A percentile compares a stretch with the other conserved stretches of the same genome.
These are phyloP conservation scores for Fusarium sp. DNA, from an alignment of 2,329 filamentous ascomycete species.

Conservation along the genomic window DNA sequence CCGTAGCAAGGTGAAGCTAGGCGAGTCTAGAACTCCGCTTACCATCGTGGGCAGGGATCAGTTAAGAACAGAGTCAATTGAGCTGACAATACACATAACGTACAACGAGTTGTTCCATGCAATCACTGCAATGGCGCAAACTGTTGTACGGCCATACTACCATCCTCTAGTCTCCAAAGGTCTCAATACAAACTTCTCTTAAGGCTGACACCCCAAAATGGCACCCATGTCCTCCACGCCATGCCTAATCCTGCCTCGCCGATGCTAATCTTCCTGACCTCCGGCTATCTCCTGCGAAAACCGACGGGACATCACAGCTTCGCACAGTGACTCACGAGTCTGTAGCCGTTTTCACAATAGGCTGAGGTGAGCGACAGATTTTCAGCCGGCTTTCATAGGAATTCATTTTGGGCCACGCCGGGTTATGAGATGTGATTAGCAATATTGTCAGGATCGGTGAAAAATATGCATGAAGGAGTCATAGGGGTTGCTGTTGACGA, in stretches of 20 bases:
- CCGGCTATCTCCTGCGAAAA: conserved; percentile 21
- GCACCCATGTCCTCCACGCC: conserved; percentile 13
- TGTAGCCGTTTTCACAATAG: conserved; percentile 6
- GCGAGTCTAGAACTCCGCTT: too few species aligned
- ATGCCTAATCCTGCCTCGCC: conserved; percentile 45
- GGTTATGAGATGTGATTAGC: conserved; percentile 19
- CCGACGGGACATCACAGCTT: conserved; percentile 1
- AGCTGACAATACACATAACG: not conserved
- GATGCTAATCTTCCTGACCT: not conserved
- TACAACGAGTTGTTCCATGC: not conserved
- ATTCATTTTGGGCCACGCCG: conserved; percentile 16
- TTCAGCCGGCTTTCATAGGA: not conserved
- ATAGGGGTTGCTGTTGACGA: conserved; percentile 4
- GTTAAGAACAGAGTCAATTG: not conserved
- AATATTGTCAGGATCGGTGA: conserved; percentile 11
- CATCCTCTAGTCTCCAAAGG: not conserved
- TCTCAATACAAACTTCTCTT: not conserved
- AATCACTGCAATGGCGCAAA: not conserved
- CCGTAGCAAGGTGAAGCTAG: not conserved
- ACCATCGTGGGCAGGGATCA: too few species aligned
- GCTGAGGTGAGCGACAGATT: conserved; percentile 1
- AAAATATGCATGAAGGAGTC: conserved; percentile 14
- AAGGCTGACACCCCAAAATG: not conserved
- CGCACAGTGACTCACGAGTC: conserved; percentile 39
- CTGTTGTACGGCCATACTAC: not conserved